Evolutionary conservation across 192 early-diverging fungal genomes (phyloP), one percentile per base, ranked within the genome.

Genomic region (Backusella westeae): DNA sequence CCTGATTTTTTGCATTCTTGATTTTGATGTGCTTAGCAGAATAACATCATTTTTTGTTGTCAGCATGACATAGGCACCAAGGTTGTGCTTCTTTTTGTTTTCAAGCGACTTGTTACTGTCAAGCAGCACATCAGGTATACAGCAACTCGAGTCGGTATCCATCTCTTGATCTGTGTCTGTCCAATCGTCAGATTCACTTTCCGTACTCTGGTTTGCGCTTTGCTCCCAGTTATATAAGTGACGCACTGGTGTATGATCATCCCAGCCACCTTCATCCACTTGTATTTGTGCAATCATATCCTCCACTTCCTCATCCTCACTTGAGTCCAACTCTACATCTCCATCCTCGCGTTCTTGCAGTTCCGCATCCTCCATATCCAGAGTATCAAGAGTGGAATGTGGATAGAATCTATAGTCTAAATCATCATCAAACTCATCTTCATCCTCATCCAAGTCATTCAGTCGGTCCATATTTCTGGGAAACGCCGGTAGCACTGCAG

Each of bases 341-440:
- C 69, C 53, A 29, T 84, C 80, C 10, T 83, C 85, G 10, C 75
- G 74, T 6, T 81, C 82, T 38, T 71, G 42, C 4, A 80, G 72
- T 39, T 69, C 59, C 7, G 73, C 46, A 34, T 75, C 71, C 12
- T 67, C 79, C 6, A 66, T 52, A 6, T 81, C 75, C 14, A 21
- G 23, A 29, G 12, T 19, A 1, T 0, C 17, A 14, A 21, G 23
- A 29, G 12, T 19, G 4, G 0, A 15, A 29, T 63, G 56, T 63
- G 56, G 56, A 29, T 71, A 71, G 7, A 49, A 44, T 23, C 49
- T 26, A 21, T 32, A 39, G 65, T 67, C 72, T 2, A 21, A 26
- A 42, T 65, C 79, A 56, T 75, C 72, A 6, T 74, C 79, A 46
- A 73, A 68, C 8, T 66, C 75, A 5, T 59, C 77, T 21, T 78